Percentiles rank a stretch among this genome's conserved stretches.
phyloP scores from a whole-genome alignment of 1,284 basidiomycete genomes.

The Veloboletus limbatus region DNA sequence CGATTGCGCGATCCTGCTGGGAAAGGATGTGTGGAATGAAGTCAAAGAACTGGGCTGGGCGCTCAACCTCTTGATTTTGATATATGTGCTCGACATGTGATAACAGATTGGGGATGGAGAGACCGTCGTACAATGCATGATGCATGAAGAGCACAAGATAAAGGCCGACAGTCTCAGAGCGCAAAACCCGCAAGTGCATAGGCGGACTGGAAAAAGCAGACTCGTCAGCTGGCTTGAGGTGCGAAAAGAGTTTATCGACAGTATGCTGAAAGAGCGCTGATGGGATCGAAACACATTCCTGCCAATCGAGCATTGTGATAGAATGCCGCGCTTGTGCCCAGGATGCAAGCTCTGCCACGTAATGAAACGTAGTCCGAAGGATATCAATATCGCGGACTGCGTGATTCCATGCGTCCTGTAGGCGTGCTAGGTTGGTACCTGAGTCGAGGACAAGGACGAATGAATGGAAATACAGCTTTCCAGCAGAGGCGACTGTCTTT shows the following conservation, averaged over 20 bases:
- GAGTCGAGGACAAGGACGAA: conserved; percentile 41
- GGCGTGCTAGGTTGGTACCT: conserved; percentile 28
- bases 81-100: conserved; percentile 37
- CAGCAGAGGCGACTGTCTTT: conserved; percentile 46
- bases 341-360: conserved; percentile 35
- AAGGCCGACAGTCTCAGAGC: conserved; percentile 11
- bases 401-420: conserved; percentile 39
- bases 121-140: conserved; percentile 52
- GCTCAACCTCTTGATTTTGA: conserved; percentile 16
- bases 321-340: conserved; percentile 49
- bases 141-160: conserved; percentile 45
- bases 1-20: conserved; percentile 40
- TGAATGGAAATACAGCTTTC: conserved; percentile 45
- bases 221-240: conserved; percentile 23
- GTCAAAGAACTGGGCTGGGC: conserved; percentile 36
- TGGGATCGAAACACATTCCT: conserved; percentile 15
- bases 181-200: conserved; percentile 37
- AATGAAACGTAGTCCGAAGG: conserved; percentile 49
- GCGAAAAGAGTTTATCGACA: conserved; percentile 20
- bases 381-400: conserved; percentile 37
- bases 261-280: conserved; percentile 13
- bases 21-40: conserved; percentile 34
- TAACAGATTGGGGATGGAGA: conserved; percentile 41
- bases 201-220: conserved; percentile 34
- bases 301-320: conserved; percentile 35